These are phyloP conservation scores for Naganishia antarctica DNA, from an alignment of 768 basidiomycete species.

Conservation along the genomic window DNA sequence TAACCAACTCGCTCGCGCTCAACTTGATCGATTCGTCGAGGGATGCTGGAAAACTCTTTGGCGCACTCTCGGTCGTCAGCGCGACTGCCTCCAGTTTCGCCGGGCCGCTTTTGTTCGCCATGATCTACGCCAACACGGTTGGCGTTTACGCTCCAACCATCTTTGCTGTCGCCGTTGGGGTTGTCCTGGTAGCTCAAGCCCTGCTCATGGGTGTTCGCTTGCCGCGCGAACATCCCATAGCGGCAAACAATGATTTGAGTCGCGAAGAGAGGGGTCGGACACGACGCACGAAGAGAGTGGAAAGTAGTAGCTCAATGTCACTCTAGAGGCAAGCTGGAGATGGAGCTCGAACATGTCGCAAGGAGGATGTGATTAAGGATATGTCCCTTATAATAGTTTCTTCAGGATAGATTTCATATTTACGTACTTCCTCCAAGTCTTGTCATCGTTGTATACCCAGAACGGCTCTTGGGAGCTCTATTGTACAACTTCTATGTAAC, in stretches of 20 bases:
- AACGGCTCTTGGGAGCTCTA: too few relatives aligned
- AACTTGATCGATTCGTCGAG: slow-evolving; percentile 53
- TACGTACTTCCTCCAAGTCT: background rate
- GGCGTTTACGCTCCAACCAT: slow-evolving; percentile 64
- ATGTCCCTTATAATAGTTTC: background rate
- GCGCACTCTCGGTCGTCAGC: slow-evolving; percentile 69
- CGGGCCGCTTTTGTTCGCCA: slow-evolving; percentile 67
- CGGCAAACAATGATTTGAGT: slow-evolving; percentile 13
- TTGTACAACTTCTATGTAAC: too few relatives aligned
- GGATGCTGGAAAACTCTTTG: slow-evolving; percentile 72
- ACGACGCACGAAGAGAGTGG: slow-evolving; percentile 37
- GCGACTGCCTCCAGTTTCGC: slow-evolving; percentile 63
- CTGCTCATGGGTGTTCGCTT: slow-evolving; percentile 31
- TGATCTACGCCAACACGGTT: slow-evolving; percentile 68
- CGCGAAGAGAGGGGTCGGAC: slow-evolving; percentile 38
- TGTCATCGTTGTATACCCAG: background rate
- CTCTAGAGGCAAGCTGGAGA: background rate
- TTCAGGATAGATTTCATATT: too few relatives aligned
- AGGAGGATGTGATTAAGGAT: background rate
- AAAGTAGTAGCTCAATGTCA: slow-evolving; percentile 27
- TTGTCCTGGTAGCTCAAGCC: slow-evolving; percentile 32
- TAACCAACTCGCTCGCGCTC: slow-evolving; percentile 66
- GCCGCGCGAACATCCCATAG: slow-evolving; percentile 19
- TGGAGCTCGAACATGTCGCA: too few relatives aligned
- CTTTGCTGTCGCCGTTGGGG: slow-evolving; percentile 57